Evolutionary conservation across 345 rosid genomes (phyloP).

Genomic region (Citrus medica): DNA sequence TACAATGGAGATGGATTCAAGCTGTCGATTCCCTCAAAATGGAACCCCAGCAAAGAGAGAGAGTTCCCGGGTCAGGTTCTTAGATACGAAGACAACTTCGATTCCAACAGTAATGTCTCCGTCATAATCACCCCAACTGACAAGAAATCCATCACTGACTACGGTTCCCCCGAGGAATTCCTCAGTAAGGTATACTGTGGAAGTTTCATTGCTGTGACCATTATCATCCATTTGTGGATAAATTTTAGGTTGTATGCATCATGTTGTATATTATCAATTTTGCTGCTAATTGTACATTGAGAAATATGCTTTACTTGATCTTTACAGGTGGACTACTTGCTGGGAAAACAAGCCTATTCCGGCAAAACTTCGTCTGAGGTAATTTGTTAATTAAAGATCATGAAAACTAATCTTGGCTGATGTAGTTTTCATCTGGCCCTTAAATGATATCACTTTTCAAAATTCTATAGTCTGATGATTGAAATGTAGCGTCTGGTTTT

Average conservation of each 20-base stretch:
- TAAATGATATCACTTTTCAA: neutral
- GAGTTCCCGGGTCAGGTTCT: conserved; percentile 93
- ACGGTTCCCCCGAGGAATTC: conserved; percentile 72
- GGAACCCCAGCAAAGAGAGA: conserved; percentile 93
- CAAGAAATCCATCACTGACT: conserved; percentile 83
- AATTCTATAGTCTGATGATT: neutral
- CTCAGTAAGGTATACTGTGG: conserved; percentile 47
- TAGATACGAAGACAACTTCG: conserved; percentile 89
- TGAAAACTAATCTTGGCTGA: neutral
- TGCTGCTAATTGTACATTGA: neutral
- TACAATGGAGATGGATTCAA: conserved; percentile 78
- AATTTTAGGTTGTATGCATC: neutral
- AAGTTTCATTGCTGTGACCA: neutral
- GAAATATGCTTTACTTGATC: neutral
- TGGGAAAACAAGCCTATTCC: conserved; percentile 78
- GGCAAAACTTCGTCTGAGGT: conserved; percentile 82
- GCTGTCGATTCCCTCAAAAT: conserved; percentile 72
- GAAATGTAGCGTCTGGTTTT: neutral
- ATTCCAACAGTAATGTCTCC: conserved; percentile 49
- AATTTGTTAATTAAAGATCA: conserved; percentile 1
- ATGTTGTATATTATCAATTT: neutral
- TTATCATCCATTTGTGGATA: neutral
- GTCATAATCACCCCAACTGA: conserved; percentile 80
- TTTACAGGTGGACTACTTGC: conserved; percentile 71
- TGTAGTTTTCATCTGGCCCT: neutral